Percentiles rank a stretch among this genome's conserved stretches.
phyloP scores from a whole-genome alignment of 108 stramenopile species.

The Nitzschia sp. region DNA sequence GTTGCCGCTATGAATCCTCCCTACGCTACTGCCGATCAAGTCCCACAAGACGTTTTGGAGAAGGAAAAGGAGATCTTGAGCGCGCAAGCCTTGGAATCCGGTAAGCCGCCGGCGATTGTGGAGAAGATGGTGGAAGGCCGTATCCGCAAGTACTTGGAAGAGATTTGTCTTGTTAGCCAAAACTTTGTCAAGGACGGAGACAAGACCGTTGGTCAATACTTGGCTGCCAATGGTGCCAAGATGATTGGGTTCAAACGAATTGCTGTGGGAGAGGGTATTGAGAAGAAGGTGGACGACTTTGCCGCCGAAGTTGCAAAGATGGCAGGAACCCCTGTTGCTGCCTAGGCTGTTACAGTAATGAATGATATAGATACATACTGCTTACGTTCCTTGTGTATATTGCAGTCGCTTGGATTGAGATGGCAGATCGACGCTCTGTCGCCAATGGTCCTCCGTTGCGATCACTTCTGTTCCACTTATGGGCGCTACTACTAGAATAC shows the following conservation, averaged over 20 bases:
- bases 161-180: constrained; percentile 77
- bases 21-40: constrained; percentile 74
- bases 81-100: constrained; percentile 64
- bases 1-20: constrained; percentile 80
- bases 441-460: no score
- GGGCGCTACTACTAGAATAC: no score
- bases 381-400: no score
- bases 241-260: constrained; percentile 76
- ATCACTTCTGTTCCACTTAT: no score
- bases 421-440: no score
- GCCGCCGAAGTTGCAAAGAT: constrained; percentile 81
- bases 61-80: constrained; percentile 68
- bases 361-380: no score
- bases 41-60: constrained; percentile 75
- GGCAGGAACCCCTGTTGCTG: no score
- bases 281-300: constrained; percentile 80
- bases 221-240: constrained; percentile 72
- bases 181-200: constrained; percentile 72
- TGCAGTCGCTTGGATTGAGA: no score
- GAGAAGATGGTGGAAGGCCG: constrained; percentile 87
- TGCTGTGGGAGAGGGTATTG: constrained; percentile 83
- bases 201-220: constrained; percentile 70
- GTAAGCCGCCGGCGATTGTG: constrained; percentile 80
- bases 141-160: constrained; percentile 78
- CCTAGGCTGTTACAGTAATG: no score